Evolutionary conservation across 345 rosid species (phyloP).

Genomic region (Eucalyptus marginata): DNA sequence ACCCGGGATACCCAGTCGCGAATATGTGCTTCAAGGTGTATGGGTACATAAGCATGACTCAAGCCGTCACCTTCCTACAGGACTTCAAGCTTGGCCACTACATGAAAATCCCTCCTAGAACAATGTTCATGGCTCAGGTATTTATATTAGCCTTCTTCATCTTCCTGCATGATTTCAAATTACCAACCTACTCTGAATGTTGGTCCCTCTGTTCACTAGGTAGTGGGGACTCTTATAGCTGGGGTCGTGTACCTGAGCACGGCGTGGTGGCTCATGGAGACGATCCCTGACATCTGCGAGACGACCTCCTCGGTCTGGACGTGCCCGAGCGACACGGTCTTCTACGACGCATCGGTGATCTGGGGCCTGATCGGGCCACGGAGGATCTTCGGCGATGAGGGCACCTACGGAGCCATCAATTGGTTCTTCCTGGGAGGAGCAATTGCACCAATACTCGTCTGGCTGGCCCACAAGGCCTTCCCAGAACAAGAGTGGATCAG

Average conservation of each 20-base stretch:
- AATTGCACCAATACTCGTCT: slow-evolving; percentile 65
- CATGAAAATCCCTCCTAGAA: slow-evolving; percentile 94
- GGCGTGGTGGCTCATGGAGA: slow-evolving; percentile 99
- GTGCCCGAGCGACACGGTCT: slow-evolving; percentile 78
- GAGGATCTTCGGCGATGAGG: slow-evolving; percentile 81
- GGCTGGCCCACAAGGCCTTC: slow-evolving; percentile 68
- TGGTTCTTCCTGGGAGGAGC: slow-evolving; percentile 93
- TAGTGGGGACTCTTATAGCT: slow-evolving; percentile 83
- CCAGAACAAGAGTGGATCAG: slow-evolving; percentile 77
- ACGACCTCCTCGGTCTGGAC: slow-evolving; percentile 70
- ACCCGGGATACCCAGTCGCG: slow-evolving; percentile 94
- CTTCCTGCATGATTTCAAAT: not conserved
- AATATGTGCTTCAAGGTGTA: slow-evolving; percentile 98
- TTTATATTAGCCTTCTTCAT: not conserved
- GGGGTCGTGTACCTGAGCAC: slow-evolving; percentile 69
- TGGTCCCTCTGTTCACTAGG: slow-evolving; percentile 11
- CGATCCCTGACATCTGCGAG: slow-evolving; percentile 69
- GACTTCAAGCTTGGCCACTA: slow-evolving; percentile 98
- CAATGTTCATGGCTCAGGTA: slow-evolving; percentile 99
- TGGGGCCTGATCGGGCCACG: slow-evolving; percentile 96
- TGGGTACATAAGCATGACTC: slow-evolving; percentile 92
- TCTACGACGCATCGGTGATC: slow-evolving; percentile 90
- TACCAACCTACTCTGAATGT: not conserved
- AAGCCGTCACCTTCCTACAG: slow-evolving; percentile 81
- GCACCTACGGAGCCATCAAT: slow-evolving; percentile 58